Base-by-base conservation (phyloP, 176 grass and related monocot species). In the Thalia dealbata region DNA sequence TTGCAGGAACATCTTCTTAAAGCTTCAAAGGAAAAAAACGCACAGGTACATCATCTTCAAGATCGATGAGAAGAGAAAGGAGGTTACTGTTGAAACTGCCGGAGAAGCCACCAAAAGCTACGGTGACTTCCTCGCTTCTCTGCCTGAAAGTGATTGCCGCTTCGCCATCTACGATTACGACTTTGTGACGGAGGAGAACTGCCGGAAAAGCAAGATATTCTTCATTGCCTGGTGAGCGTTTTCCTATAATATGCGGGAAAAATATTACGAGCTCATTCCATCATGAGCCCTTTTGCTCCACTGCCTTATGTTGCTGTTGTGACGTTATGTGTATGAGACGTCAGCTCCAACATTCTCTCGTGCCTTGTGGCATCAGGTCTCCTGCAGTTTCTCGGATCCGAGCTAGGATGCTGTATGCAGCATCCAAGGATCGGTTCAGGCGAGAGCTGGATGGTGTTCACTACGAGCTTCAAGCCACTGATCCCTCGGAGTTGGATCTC, bases 121-220 rank as follows among this genome's bases (percentile, higher is more conserved):
- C 81, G 92, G 91, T 85, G 92, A 96, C 72, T 96, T 96, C 72
- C 73, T 91, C 54, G 88, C 88, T 32, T 91, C 79, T 81, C 86
- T 96, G 61, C 92, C 92, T 74, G 88, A 96, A 77, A 96, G 91
- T 44, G 92, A 96, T 71, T 96, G 92, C 77, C 87, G 92, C 84
- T 96, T 89, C 60, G 92, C 92, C 4, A 64, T 96, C 43, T 96
- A 96, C 78, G 92, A 96, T 75, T 96, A 91, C 69, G 88, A 96
- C 84, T 96, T 96, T 51, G 92, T 91, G 61, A 96, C 92, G 54
- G 92, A 83, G 11, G 92, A 96, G 62, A 96, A 96, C 46, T 89
- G 90, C 54, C 92, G 91, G 82, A 96, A 96, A 83, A 96, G 92
- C 88, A 96, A 96, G 84, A 96, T 96, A 71, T 96, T 96, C 75